Evolutionary conservation across 257 asterid species (phyloP), one percentile per base, ranked within the genome.

Genomic region (Gardenia jasminoides): DNA sequence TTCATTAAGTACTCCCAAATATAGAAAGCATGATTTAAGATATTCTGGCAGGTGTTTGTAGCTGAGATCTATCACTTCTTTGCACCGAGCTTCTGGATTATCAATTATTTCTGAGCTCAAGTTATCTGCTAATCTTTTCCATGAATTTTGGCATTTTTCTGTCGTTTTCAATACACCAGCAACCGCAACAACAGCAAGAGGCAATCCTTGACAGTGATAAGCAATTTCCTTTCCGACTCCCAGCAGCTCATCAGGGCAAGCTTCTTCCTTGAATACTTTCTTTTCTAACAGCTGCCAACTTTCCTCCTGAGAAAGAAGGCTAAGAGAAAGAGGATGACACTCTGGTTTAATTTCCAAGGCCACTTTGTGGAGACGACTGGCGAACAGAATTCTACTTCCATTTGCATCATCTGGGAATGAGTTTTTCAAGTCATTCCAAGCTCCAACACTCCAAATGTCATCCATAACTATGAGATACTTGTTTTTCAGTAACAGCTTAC

Each of bases 21-120:
- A 73, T 16, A 73, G 77, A 73, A 73, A 73, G 67, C 77, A 73
- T 2, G 33, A 10, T 52, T 73, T 73, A 46, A 73, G 67, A 50
- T 50, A 13, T 11, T 13, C 58, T 20, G 58, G 58, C 17, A 50
- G 12, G 17, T 50, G 58, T 17, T 50, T 50, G 58, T 50, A 50
- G 58, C 58, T 50, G 19, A 50, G 58, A 11, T 50, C 17, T 12
- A 50, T 11, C 2, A 50, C 17, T 50, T 50, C 19, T 17, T 3
- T 50, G 58, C 58, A 50, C 17, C 19, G 58, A 58, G 64, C 26
- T 19, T 58, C 64, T 19, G 64, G 64, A 58, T 58, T n/a, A 19
- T 58, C 22, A 7, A 58, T 58, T 58, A 58, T 20, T 17, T 19
- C 8, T 8, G 64, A 58, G 26, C 64, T 58, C 26, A 58, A 58